Evolutionary conservation across 2,329 filamentous ascomycete genomes (phyloP), one percentile per base, ranked within the genome.

Genomic region (Ceratocystiopsis sp.): DNA sequence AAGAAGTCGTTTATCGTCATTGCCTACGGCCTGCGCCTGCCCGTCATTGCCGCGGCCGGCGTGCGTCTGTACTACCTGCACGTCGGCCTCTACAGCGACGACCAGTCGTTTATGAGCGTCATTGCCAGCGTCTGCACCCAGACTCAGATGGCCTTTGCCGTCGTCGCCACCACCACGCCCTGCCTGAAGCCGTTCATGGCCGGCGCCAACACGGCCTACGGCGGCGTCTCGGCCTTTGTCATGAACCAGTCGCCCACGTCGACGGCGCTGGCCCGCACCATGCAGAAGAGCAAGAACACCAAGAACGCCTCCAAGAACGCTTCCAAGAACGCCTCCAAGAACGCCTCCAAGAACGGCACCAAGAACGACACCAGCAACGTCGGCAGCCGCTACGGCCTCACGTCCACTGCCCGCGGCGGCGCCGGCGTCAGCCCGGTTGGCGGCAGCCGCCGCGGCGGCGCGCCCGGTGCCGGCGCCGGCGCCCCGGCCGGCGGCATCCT

Each of bases 171-270:
- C 15, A 63, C 60, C 0, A 57, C 61, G 10, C 62, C 64, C 0
- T 64, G 61, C 41, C 55, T 68, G 16, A 60, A 62, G 37, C 61
- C 64, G 3, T 67, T 67, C 43, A 57, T 66, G 49, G 53, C 57
- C 3, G 62, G 54, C 2, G 49, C 57, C 44, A 54, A 52, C 42
- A 58, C 56, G 11, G 49, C 55, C 38, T 59, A 59, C 43, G 56
- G 57, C 21, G 55, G 52, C 37, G 48, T 43, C 5, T 40, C 41
- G 18, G 41, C 43, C 6, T 46, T 49, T 41, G 38, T 46, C 4
- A 41, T 47, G 35, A 49, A 21, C 42, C 43, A 46, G 29, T 38
- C 42, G 5, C 37, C 42, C 15, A 18, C 40, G 38, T 33, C 32
- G 16, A 38, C 45, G 3, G 37, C 37, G 13, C 33, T 33, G 39